phyloP scores from a whole-genome alignment of 208 protist genomes.

The Trypanosoma avium region DNA sequence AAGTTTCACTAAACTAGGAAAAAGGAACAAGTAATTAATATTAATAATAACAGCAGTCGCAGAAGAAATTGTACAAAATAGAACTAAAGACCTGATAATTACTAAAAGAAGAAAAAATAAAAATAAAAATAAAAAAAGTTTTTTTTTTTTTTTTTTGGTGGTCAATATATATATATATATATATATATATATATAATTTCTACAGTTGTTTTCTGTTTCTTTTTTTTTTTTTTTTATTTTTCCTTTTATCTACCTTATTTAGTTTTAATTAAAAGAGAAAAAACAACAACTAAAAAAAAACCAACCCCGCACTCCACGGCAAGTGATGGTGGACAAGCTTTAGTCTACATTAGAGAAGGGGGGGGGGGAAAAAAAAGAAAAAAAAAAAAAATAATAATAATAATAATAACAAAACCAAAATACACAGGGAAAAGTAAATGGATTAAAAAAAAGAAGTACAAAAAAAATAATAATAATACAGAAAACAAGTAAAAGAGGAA shows the following conservation, averaged over 20 bases:
- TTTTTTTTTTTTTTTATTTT: background rate
- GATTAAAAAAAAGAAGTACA: background rate
- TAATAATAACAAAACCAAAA: background rate
- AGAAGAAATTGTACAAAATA: constrained; percentile 19
- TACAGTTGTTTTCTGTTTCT: background rate
- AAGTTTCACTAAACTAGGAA: constrained; percentile 14
- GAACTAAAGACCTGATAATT: background rate
- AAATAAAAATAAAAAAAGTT: constrained; percentile 10
- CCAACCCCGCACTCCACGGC: too few species aligned
- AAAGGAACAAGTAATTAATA: constrained; percentile 5
- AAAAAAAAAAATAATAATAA: constrained; percentile 5
- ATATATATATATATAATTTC: background rate
- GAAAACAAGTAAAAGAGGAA: too few species aligned
- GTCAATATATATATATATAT: constrained; percentile 1
- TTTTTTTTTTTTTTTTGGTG: too few species aligned
- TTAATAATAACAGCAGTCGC: background rate
- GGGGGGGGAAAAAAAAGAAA: constrained; percentile 13
- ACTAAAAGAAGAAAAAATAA: constrained; percentile 2
- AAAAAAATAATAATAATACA: background rate
- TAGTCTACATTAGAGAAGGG: too few species aligned
- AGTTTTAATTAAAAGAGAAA: background rate
- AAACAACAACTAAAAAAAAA: background rate
- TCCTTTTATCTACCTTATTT: background rate
- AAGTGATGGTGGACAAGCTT: too few species aligned
- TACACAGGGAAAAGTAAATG: constrained; percentile 1